Evolutionary conservation across 805 yeast genomes (phyloP).

Genomic region (Yarrowia keelungensis): DNA sequence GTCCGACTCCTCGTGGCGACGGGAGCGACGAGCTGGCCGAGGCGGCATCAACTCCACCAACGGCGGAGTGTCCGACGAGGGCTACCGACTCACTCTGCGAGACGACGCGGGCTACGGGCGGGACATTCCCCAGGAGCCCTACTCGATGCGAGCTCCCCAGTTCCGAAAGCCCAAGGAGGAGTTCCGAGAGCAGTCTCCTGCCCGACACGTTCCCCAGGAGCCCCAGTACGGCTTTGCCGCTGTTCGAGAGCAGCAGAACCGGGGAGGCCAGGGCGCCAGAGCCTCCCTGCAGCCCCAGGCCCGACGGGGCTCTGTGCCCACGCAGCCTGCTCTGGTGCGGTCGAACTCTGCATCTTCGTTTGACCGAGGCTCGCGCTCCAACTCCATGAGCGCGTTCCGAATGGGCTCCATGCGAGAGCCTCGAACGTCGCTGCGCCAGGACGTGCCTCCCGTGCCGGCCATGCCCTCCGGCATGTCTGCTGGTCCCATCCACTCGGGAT

Average conservation of each 20-base stretch:
- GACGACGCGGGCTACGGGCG: constrained; percentile 37
- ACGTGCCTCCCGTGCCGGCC: constrained; percentile 34
- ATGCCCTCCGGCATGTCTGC: constrained; percentile 10
- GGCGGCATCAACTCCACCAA: constrained; percentile 24
- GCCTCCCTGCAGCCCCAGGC: constrained; percentile 33
- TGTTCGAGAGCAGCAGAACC: constrained; percentile 28
- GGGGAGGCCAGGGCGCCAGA: neutral
- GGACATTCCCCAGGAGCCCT: constrained; percentile 32
- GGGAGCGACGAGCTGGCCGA: constrained; percentile 41
- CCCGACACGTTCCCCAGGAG: constrained; percentile 9
- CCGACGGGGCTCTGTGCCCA: constrained; percentile 23
- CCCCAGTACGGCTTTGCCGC: constrained; percentile 30
- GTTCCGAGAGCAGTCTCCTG: neutral
- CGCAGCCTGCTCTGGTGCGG: constrained; percentile 27
- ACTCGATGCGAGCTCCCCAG: constrained; percentile 36
- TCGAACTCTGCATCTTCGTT: constrained; percentile 38
- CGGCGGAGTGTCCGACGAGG: constrained; percentile 27
- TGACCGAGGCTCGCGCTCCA: constrained; percentile 32
- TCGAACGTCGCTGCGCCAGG: constrained; percentile 31
- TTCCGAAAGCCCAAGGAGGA: constrained; percentile 30
- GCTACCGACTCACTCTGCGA: constrained; percentile 34
- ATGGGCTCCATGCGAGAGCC: constrained; percentile 39
- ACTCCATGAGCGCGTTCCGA: constrained; percentile 35
- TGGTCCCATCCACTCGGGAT: constrained; percentile 2
- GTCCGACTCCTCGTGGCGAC: constrained; percentile 45